phyloP scores from a whole-genome alignment of 2,329 filamentous ascomycete species.

The Sporothrix brunneoviolacea region DNA sequence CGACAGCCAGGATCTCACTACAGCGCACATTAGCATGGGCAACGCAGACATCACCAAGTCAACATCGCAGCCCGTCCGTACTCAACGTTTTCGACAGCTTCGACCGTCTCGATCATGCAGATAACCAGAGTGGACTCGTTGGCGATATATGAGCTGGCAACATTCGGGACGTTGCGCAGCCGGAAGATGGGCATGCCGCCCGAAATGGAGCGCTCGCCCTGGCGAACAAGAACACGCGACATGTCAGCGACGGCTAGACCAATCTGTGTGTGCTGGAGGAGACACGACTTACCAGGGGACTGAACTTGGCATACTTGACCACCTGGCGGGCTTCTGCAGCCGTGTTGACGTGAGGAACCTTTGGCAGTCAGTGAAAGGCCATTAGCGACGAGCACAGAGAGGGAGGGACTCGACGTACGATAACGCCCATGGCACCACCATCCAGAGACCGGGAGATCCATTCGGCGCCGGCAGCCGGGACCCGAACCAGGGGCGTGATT shows the following conservation, averaged over 20 bases:
- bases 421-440: not conserved
- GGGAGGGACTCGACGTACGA: too few species aligned
- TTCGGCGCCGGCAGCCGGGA: not conserved
- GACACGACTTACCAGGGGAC: too few species aligned
- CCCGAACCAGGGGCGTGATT: not conserved
- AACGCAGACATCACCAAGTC: too few species aligned
- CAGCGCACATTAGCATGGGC: too few species aligned
- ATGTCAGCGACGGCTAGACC: too few species aligned
- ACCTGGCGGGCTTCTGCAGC: not conserved
- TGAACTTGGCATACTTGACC: conserved; percentile 3
- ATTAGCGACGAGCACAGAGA: too few species aligned
- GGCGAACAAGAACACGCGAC: too few species aligned
- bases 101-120: conserved; percentile 4
- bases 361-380: too few species aligned
- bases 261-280: too few species aligned
- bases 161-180: not conserved
- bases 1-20: not conserved
- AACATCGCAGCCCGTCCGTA: too few species aligned
- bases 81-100: not conserved
- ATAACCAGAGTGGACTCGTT: not conserved
- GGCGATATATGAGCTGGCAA: not conserved
- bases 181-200: conserved; percentile 2
- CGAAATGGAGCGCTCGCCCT: not conserved
- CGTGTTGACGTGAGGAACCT: conserved; percentile 3
- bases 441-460: conserved; percentile 2